Percentiles rank a stretch among this genome's conserved stretches.
phyloP scores from a whole-genome alignment of 805 yeast species.

The Myxozyma mucilagina region DNA sequence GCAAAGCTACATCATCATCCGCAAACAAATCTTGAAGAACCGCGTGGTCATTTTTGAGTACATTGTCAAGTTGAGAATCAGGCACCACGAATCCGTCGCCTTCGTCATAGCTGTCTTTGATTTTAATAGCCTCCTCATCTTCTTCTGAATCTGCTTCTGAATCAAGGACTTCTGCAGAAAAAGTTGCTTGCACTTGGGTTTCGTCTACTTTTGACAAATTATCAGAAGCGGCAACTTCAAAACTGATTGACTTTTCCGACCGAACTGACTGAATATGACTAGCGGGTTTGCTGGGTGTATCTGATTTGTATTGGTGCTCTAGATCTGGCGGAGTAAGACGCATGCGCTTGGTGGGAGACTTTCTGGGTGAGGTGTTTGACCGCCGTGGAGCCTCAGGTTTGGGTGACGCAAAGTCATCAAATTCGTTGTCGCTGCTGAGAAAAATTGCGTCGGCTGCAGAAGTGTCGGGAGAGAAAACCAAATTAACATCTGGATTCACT shows the following conservation, averaged over 20 bases:
- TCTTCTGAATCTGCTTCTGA: constrained; percentile 8
- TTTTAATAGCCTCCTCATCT: not conserved
- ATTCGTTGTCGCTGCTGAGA: constrained; percentile 22
- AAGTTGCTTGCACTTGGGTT: constrained; percentile 2
- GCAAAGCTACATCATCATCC: not conserved
- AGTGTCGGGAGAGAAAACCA: not conserved
- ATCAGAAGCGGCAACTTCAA: not conserved
- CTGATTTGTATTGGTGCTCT: not conserved
- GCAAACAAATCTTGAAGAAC: not conserved
- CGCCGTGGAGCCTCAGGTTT: not conserved
- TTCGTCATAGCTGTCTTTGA: constrained; percentile 4
- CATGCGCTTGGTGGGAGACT: constrained; percentile 25
- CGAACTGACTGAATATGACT: not conserved
- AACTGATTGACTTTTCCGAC: not conserved
- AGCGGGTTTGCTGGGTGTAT: not conserved
- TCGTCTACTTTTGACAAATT: not conserved
- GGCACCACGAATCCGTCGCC: constrained; percentile 7
- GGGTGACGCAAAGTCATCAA: not conserved
- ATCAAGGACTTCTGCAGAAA: constrained; percentile 1
- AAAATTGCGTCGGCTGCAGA: constrained; percentile 19
- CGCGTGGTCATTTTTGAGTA: not conserved
- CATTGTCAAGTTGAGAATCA: not conserved
- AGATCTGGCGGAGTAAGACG: not conserved
- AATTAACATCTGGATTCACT: constrained; percentile 3
- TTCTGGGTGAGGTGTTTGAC: constrained; percentile 17